Evolutionary conservation across 2,329 filamentous ascomycete genomes (phyloP), one percentile per base, ranked within the genome.

Genomic region (Trichoderma citrinoviride): DNA sequence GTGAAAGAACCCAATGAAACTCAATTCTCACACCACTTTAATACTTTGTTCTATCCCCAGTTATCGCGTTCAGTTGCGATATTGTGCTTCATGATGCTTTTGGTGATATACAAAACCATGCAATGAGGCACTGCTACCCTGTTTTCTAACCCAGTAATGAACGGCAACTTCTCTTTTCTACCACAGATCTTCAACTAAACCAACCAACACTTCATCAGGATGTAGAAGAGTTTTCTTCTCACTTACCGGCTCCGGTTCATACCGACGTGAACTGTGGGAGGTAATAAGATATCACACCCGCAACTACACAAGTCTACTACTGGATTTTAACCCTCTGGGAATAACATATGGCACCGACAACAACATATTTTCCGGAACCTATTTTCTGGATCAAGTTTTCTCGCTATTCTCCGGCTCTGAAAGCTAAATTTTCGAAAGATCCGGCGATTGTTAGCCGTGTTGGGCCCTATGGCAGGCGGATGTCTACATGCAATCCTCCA

Each of bases 331-430:
- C 1, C 63, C 55, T 21, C 21, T 65, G 1, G 63, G 63, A 3
- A 61, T 64, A 15, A 46, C 23, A 3, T 61, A 29, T 54, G 63
- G 63, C n/a, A 17, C 61, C n/a, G 49, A 53, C 10, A 53, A 65
- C 43, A 37, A 21, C n/a, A n/a, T n/a, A n/a, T 25, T 5, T 40
- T 14, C 55, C 55, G 17, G 47, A 49, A 7, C 56, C 54, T 27
- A 61, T 60, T 29, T 65, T 65, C 29, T 65, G 55, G 63, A 54
- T 65, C 55, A 65, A 65, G n/a, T 1, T 54, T 65, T 17, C 17
- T 65, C 0, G 54, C 63, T 14, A 65, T 65, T 15, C 43, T 65
- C 12, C 63, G 55, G 12, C 63, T 65, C n/a, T 65, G 55, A 33
- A 50, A 61, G 27, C 40, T 65, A 15, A 65, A 60, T 43, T 40